Percentiles rank a stretch among this genome's conserved stretches.
These are phyloP conservation scores for Eucalyptus virginea DNA, from an alignment of 345 rosid species.

Conservation along the genomic window DNA sequence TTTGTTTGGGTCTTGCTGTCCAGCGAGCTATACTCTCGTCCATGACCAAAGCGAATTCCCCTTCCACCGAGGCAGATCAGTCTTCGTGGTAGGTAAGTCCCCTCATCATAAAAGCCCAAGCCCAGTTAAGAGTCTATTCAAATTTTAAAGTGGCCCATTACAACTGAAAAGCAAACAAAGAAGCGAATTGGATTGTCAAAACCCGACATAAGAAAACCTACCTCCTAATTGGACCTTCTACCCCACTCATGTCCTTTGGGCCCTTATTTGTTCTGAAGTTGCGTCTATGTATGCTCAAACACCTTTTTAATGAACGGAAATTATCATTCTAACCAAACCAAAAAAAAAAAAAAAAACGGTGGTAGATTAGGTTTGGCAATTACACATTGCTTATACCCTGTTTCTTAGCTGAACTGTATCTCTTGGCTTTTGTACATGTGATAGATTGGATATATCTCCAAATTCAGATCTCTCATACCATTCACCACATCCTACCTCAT, in stretches of 20 bases:
- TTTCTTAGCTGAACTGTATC: background rate
- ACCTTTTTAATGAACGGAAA: background rate
- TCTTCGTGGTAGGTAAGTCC: background rate
- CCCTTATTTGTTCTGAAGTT: background rate
- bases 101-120: background rate
- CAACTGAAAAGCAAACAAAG: background rate
- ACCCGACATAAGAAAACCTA: rapidly evolving
- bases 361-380: background rate
- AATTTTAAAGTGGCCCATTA: background rate
- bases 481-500: no score
- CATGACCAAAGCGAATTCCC: background rate
- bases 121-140: background rate
- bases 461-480: no score
- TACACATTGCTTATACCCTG: background rate
- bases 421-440: background rate
- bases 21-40: rapidly evolving
- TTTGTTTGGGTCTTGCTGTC: background rate
- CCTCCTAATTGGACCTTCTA: rapidly evolving
- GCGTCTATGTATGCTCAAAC: background rate
- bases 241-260: background rate
- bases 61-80: background rate
- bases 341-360: no score
- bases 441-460: background rate
- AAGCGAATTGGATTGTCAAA: background rate
- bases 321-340: background rate